Conservation (phyloP, 345 rosid species). For the Litchi chinensis region DNA sequence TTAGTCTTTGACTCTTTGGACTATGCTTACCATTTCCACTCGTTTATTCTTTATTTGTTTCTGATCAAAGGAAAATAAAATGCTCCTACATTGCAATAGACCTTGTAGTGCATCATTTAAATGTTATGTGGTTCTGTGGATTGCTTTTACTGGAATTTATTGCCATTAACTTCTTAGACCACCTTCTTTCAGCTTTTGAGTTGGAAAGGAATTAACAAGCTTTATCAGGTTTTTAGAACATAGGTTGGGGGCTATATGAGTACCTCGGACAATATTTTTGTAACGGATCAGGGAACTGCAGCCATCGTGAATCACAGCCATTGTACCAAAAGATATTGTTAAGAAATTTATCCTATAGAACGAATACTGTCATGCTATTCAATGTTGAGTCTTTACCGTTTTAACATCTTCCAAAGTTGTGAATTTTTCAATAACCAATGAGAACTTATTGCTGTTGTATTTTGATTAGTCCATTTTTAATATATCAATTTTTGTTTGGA, state of each 20-base stretch:
- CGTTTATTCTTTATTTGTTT: neutral
- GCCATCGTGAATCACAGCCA: neutral
- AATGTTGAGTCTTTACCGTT: neutral
- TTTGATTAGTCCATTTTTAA: slow-evolving; percentile 1
- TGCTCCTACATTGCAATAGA: neutral
- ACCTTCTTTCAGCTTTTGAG: neutral
- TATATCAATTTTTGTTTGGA: slow-evolving; percentile 13
- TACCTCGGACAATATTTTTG: neutral
- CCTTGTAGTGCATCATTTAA: neutral
- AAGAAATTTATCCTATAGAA: neutral
- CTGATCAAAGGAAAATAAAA: neutral
- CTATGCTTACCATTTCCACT: neutral
- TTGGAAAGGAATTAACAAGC: neutral
- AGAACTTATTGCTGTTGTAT: neutral
- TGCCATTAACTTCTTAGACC: neutral
- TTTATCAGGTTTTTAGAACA: neutral
- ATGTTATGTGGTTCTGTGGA: neutral
- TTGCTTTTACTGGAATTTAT: too few species aligned
- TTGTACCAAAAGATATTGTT: neutral
- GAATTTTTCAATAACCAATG: neutral
- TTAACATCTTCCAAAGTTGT: neutral
- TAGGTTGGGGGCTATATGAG: neutral
- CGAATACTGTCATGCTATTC: neutral
- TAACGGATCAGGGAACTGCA: neutral
- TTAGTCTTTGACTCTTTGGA: too few species aligned